These are phyloP conservation scores for Termitomyces sp. DNA, from an alignment of 768 basidiomycete species.

Conservation along the genomic window DNA sequence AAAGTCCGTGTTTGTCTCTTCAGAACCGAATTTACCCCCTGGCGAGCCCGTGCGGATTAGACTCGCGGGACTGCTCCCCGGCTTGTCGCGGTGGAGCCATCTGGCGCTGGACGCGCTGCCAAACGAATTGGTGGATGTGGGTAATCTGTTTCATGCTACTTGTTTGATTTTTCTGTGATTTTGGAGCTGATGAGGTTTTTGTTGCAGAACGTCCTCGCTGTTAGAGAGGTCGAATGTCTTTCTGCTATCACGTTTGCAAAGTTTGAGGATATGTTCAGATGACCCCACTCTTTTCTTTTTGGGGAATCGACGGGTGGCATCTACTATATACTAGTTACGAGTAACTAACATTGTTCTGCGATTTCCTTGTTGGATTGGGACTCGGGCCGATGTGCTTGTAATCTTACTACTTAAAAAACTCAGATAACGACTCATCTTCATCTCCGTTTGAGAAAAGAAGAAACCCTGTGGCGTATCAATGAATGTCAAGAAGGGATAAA, in stretches of 20 bases:
- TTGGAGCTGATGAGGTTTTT: background rate
- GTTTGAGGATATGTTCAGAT: constrained; percentile 44
- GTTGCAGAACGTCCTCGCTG: constrained; percentile 54
- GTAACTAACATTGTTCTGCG: too few species aligned
- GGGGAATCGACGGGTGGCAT: too few species aligned
- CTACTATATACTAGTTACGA: too few species aligned
- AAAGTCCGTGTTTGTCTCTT: constrained; percentile 50
- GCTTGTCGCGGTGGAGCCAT: constrained; percentile 73
- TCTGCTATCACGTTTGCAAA: constrained; percentile 70
- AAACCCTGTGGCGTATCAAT: too few species aligned
- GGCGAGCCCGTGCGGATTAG: constrained; percentile 50
- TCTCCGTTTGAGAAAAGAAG: too few species aligned
- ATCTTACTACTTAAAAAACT: too few species aligned
- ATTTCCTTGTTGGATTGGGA: too few species aligned
- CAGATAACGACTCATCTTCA: too few species aligned
- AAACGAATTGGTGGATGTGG: constrained; percentile 80
- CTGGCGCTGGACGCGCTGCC: constrained; percentile 62
- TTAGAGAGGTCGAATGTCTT: constrained; percentile 62
- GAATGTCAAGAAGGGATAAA: too few species aligned
- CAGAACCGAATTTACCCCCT: constrained; percentile 7
- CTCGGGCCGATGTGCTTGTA: too few species aligned
- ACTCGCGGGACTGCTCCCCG: constrained; percentile 78
- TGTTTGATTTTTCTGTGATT: background rate
- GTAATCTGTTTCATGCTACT: constrained; percentile 23
- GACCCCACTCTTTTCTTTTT: constrained; percentile 8